Base-by-base conservation (phyloP, 352 stramenopile genomes). In the Phytophthora hibernalis region DNA sequence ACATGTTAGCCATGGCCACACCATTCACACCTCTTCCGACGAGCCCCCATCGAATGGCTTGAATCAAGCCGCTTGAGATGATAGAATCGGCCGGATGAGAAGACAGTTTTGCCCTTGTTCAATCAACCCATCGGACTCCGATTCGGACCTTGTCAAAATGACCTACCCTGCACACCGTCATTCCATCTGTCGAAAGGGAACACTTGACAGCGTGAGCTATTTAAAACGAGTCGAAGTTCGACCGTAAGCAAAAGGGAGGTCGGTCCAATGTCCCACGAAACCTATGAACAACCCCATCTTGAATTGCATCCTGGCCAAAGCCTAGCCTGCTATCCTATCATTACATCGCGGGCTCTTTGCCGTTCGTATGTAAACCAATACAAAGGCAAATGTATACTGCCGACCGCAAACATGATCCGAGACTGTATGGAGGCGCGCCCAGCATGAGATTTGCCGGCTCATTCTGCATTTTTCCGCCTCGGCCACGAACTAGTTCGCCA, bases 401-500 rank as follows among this genome's bases (percentile, higher is more conserved):
- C 12, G 8, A 12, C 21, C 31, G 7, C 1, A n/a, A 33, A 53
- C 1, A 48, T 15, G 16, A 21, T 18, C 3, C n/a, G 11, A 8
- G 38, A 18, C 38, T 48, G 42, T 24, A 24, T 8, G 3, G 42
- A 26, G 42, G 10, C 9, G 30, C 6, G 15, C n/a, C 28, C 54
- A 70, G 61, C 66, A 58, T 57, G 56, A 57, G 54, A 74, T 74
- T 74, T 67, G 61, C 66, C 24, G 24, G 3, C 13, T 20, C 60
- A 75, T 75, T 75, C 54, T 59, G 50, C 56, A 71, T 75, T 71
- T 67, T 52, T 56, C 67, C 55, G 51, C 21, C 50, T 67, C 16
- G 8, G 28, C 44, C 61, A 3, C 67, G 62, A 54, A 59, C 48
- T 50, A 70, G 53, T 70, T 65, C 53, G 52, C 12, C 44, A 56